Evolutionary conservation across 352 stramenopile genomes (phyloP).

Genomic region (Pythium coloratum): DNA sequence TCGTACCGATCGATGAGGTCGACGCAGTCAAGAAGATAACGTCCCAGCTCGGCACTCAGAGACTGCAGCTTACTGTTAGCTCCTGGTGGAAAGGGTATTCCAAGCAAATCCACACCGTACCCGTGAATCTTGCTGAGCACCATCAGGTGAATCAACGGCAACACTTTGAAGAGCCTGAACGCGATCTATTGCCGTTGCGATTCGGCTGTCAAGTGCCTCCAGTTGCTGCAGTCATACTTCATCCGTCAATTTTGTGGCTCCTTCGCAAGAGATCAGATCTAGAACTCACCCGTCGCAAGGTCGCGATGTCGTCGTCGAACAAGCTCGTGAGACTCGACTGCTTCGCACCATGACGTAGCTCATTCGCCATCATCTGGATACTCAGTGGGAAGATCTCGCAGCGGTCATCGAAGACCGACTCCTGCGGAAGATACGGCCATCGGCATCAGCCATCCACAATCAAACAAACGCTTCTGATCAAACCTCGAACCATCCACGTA

Average conservation of each 20-base stretch:
- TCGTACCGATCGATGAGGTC: conserved; percentile 36
- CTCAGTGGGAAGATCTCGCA: conserved; percentile 45
- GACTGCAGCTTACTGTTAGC: conserved; percentile 8
- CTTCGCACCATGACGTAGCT: conserved; percentile 13
- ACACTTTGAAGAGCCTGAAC: conserved; percentile 18
- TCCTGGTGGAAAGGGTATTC: not conserved
- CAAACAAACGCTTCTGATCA: too few relatives aligned
- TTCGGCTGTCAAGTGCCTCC: conserved; percentile 17
- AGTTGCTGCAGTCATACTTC: conserved; percentile 19
- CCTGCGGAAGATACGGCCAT: conserved; percentile 13
- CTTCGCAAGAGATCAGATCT: not conserved
- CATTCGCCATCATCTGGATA: conserved; percentile 35
- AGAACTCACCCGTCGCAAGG: conserved; percentile 7
- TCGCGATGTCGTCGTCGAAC: conserved; percentile 27
- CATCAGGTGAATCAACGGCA: conserved; percentile 2
- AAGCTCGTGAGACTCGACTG: not conserved
- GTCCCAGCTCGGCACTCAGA: conserved; percentile 33
- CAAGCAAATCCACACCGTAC: not conserved
- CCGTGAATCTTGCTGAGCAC: conserved; percentile 19
- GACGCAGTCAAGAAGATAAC: conserved; percentile 29
- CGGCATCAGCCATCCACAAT: too few relatives aligned
- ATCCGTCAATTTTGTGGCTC: not conserved
- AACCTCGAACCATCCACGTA: not conserved
- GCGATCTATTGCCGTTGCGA: conserved; percentile 16
- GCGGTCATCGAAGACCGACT: conserved; percentile 32